Conservation (phyloP, 139 green algal species). For the Diplosphaera chodatii region DNA sequence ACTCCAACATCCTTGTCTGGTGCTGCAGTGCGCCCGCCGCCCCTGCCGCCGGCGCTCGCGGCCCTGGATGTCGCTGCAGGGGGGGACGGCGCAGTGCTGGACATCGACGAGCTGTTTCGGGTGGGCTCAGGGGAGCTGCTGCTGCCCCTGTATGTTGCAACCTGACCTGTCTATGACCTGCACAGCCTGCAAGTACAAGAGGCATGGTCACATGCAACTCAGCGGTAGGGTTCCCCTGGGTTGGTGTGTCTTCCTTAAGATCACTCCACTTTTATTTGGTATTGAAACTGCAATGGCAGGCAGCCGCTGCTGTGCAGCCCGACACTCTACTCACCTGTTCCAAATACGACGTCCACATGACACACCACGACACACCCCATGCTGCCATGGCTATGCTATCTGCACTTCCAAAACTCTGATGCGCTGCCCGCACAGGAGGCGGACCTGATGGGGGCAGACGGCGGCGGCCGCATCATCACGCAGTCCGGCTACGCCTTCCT, state of each 20-base stretch:
- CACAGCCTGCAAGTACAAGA: not conserved
- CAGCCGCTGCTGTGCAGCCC: too few relatives aligned
- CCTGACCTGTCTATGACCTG: not conserved
- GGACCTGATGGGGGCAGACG: conserved; percentile 3
- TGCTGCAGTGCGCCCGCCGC: not conserved
- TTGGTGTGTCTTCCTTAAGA: too few relatives aligned
- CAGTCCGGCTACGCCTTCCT: conserved; percentile 74
- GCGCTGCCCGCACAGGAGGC: not conserved
- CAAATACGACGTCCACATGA: too few relatives aligned
- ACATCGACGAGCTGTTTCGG: conserved; percentile 44
- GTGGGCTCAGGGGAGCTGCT: too few relatives aligned
- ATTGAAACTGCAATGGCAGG: too few relatives aligned
- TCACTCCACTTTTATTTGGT: too few relatives aligned
- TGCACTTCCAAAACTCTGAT: not conserved
- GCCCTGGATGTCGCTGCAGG: not conserved
- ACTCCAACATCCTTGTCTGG: conserved; percentile 54
- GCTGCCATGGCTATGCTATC: not conserved
- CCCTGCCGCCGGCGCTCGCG: conserved; percentile 3
- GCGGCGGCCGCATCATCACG: conserved; percentile 30
- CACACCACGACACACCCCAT: not conserved
- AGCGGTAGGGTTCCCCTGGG: too few relatives aligned
- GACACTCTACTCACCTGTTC: too few relatives aligned
- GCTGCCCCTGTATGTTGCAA: too few relatives aligned
- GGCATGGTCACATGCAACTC: too few relatives aligned
- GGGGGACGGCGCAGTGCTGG: conserved; percentile 13